Percentiles rank a stretch among this genome's conserved stretches.
These are phyloP conservation scores for Mucor racemosus DNA, from an alignment of 371 early-diverging fungal genomes.

Conservation along the genomic window DNA sequence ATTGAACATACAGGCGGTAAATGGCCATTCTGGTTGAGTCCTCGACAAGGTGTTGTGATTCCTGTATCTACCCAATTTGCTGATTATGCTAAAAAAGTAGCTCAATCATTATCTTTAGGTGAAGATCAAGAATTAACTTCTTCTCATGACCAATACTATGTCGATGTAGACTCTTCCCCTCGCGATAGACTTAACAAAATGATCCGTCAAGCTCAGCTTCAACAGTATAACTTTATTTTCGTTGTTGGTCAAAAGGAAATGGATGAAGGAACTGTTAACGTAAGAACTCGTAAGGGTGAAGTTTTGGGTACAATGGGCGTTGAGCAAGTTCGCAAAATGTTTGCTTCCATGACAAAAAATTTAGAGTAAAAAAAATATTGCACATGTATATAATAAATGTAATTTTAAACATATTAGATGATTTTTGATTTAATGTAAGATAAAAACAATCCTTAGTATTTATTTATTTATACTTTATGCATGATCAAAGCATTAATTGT, in stretches of 20 bases:
- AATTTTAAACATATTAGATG: background rate
- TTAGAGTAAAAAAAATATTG: slow-evolving; percentile 48
- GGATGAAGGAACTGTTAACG: slow-evolving; percentile 84
- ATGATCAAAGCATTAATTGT: too few relatives aligned
- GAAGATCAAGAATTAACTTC: slow-evolving; percentile 13
- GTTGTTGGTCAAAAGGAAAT: slow-evolving; percentile 96
- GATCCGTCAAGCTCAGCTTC: slow-evolving; percentile 89
- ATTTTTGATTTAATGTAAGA: too few relatives aligned
- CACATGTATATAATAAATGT: slow-evolving; percentile 9
- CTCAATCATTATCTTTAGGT: slow-evolving; percentile 43
- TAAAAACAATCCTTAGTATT: too few relatives aligned
- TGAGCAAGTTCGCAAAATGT: slow-evolving; percentile 51
- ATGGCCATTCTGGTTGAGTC: slow-evolving; percentile 99
- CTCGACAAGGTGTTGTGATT: slow-evolving; percentile 94
- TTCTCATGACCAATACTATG: slow-evolving; percentile 58
- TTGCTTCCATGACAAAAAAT: slow-evolving; percentile 41
- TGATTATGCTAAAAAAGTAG: slow-evolving; percentile 52
- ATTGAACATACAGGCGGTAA: slow-evolving; percentile 89
- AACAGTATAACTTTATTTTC: slow-evolving; percentile 92
- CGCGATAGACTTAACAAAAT: slow-evolving; percentile 93
- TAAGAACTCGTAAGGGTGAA: slow-evolving; percentile 74
- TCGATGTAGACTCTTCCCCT: slow-evolving; percentile 82
- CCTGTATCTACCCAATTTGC: slow-evolving; percentile 70
- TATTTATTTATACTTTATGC: too few relatives aligned
- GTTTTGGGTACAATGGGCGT: slow-evolving; percentile 53